Base-by-base conservation (phyloP, 345 rosid species). In the Heritiera fomes region DNA sequence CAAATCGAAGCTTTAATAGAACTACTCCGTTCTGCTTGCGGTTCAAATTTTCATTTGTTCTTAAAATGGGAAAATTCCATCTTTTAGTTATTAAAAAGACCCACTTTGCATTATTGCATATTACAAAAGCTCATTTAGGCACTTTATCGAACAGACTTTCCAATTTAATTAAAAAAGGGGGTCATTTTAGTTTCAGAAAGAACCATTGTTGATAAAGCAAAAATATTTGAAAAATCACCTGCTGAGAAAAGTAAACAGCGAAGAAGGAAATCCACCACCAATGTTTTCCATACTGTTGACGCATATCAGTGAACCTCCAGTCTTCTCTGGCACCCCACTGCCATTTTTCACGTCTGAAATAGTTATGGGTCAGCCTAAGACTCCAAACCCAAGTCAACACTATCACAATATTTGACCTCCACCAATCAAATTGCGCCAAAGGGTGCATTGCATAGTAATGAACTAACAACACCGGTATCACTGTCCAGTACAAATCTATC, bases 211-310 rank as follows among this genome's bases (percentile, higher is more conserved):
- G 32, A n/a, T 52, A 53, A 58, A 41, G 66, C 53, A 46, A 41
- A 43, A 74, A 10, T 13, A 30, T 63, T 52, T 20, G 55, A 49
- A 32, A 23, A 32, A 1, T 30, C 81, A 92, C 99, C 99, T 96
- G 99, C 71, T 96, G 97, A n/a, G 97, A 87, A 71, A 86, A 67
- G 64, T 92, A 96, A 47, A 96, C 92, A 17, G 97, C 84, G 79
- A 96, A 94, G 85, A 95, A 95, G 50, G 98, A 95, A 60, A 92
- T 79, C 98, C 97, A 95, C 94, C 97, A 92, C 99, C 99, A 96
- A 40, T 88, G 88, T 53, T 86, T 90, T 46, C 98, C 99, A 49
- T 93, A 94, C 80, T 94, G 94, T 23, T 81, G 80, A 30, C 97
- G 80, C 91, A 96, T 85, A 76, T 96, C 98, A 32, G 82, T 84